These are phyloP conservation scores for Rhexocercosporidium sp. DNA, from an alignment of 2,329 filamentous ascomycete genomes.

Conservation along the genomic window DNA sequence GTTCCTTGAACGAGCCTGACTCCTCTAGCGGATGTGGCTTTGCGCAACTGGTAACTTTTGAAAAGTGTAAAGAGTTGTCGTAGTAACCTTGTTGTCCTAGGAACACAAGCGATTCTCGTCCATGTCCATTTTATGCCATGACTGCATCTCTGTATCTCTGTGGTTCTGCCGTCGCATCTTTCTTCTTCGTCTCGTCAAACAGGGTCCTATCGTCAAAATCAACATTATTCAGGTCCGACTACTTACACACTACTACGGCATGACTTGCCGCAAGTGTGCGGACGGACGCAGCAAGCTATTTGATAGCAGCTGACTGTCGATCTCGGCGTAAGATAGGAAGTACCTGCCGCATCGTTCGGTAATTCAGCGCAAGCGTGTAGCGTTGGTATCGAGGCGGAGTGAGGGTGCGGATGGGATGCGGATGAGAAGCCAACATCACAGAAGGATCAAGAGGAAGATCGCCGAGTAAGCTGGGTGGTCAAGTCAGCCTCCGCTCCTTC, in stretches of 20 bases:
- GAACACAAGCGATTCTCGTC: neutral
- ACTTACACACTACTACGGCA: neutral
- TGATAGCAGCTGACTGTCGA: neutral
- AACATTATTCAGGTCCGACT: neutral
- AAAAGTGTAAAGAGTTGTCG: neutral
- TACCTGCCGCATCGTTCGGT: neutral
- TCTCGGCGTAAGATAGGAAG: conserved; percentile 3
- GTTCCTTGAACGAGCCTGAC: too few relatives aligned
- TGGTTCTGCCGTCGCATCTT: neutral
- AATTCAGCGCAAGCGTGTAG: neutral
- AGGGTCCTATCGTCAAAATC: neutral
- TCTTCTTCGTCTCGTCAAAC: neutral
- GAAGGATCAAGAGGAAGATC: neutral
- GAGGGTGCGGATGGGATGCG: neutral
- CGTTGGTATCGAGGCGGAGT: neutral
- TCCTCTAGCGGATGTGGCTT: too few relatives aligned
- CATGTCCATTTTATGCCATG: neutral
- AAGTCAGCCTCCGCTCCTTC: neutral
- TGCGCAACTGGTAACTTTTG: neutral
- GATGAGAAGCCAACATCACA: neutral
- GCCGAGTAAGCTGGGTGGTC: neutral
- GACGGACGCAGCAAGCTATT: neutral
- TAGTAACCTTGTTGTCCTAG: neutral
- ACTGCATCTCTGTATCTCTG: neutral
- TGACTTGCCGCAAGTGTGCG: neutral